These are phyloP conservation scores for Colletotrichum salicis DNA, from an alignment of 2,329 filamentous ascomycete species.

Conservation along the genomic window DNA sequence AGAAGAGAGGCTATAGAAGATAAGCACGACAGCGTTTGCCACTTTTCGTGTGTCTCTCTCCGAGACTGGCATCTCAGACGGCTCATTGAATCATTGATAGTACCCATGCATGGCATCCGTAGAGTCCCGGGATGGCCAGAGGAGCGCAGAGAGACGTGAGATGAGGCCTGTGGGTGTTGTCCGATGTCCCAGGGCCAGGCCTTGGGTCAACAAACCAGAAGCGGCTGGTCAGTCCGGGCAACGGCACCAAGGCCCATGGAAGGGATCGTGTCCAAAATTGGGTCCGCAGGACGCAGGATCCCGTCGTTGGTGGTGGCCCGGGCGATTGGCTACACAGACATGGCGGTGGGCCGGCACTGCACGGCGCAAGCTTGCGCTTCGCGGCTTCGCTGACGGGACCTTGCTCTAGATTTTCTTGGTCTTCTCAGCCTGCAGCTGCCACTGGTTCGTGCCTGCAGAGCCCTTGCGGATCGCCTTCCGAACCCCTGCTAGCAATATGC, in stretches of 20 bases:
- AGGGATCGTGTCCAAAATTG: conserved; percentile 32
- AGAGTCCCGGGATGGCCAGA: not conserved
- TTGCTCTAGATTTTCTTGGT: conserved; percentile 3
- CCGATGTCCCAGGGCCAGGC: not conserved
- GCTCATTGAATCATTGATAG: not conserved
- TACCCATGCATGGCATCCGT: too few relatives aligned
- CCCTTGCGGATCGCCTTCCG: conserved; percentile 28
- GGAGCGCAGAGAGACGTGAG: not conserved
- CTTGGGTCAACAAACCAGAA: conserved; percentile 10
- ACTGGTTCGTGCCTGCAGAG: conserved; percentile 34
- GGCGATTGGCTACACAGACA: conserved; percentile 20
- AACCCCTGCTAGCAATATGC: conserved; percentile 34
- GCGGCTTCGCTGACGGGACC: conserved; percentile 20
- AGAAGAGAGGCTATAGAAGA: not conserved
- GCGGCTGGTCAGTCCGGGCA: conserved; percentile 15
- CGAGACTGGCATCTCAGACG: not conserved
- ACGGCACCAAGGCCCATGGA: not conserved
- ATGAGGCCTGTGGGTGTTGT: not conserved
- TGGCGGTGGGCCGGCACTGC: conserved; percentile 25
- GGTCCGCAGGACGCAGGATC: conserved; percentile 1
- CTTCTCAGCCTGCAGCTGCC: conserved; percentile 23
- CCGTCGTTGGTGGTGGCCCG: not conserved
- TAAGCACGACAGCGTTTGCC: not conserved
- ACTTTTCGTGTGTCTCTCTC: not conserved
- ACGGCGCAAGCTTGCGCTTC: conserved; percentile 20